Evolutionary conservation across 257 asterid genomes (phyloP).

Genomic region (Paraleonurus japonicus): DNA sequence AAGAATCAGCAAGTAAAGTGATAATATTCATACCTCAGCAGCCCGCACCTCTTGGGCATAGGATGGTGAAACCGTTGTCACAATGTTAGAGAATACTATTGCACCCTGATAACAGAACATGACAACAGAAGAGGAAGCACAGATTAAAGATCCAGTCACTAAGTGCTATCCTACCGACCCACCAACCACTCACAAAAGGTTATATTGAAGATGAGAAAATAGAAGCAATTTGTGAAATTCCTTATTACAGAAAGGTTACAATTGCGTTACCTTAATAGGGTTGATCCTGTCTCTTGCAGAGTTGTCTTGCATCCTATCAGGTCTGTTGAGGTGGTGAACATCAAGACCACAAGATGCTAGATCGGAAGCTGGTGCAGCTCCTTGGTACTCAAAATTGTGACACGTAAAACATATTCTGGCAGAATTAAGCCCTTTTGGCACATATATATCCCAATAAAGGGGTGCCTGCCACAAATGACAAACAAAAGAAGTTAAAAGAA

Average conservation of each 20-base stretch:
- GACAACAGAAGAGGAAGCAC: conserved; percentile 5
- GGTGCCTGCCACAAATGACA: conserved; percentile 72
- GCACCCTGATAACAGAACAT: conserved; percentile 69
- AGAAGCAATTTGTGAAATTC: conserved; percentile 11
- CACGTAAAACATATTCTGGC: conserved; percentile 97
- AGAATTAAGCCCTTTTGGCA: conserved; percentile 79
- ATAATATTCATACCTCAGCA: conserved; percentile 58
- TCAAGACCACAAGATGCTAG: conserved; percentile 96
- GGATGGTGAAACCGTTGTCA: conserved; percentile 96
- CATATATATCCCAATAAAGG: conserved; percentile 93
- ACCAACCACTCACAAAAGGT: neutral
- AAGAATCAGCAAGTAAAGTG: conserved; percentile 7
- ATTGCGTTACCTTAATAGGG: conserved; percentile 69
- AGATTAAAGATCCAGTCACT: conserved; percentile 12
- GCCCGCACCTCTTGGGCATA: conserved; percentile 90
- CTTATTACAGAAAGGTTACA: conserved; percentile 1
- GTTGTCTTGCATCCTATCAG: conserved; percentile 98
- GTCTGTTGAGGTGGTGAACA: conserved; percentile 74
- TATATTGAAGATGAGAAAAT: conserved; percentile 5
- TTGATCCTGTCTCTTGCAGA: conserved; percentile 71
- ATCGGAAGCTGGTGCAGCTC: conserved; percentile 78
- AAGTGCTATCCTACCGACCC: neutral
- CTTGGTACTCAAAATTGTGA: conserved; percentile 99
- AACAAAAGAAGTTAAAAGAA: conserved; percentile 5
- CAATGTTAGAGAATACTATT: conserved; percentile 92